Evolutionary conservation across 164 flowering plant genomes (phyloP).

Genomic region (Macadamia tetraphylla): DNA sequence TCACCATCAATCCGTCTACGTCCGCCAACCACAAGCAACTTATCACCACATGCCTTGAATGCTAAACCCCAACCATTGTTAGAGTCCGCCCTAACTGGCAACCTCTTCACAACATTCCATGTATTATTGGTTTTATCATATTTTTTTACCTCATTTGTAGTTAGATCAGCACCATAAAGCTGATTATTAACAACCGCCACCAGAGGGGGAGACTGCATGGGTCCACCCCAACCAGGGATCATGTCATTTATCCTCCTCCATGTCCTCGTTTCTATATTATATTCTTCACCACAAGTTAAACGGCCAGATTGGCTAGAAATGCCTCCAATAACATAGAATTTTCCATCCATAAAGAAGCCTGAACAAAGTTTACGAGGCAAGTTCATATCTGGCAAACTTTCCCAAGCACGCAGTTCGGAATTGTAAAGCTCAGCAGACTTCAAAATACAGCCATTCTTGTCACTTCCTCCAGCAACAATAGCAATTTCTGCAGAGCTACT

Average conservation of each 20-base stretch:
- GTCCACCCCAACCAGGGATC: constrained; percentile 5
- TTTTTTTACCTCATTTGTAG: constrained; percentile 9
- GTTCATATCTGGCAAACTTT: not conserved
- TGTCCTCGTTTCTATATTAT: constrained; percentile 4
- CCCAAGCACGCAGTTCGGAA: not conserved
- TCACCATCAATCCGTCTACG: constrained; percentile 10
- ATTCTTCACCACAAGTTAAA: constrained; percentile 16
- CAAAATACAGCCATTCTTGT: constrained; percentile 18
- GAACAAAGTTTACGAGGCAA: not conserved
- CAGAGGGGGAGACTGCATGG: constrained; percentile 14
- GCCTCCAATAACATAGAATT: not conserved
- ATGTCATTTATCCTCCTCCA: constrained; percentile 11
- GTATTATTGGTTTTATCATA: constrained; percentile 10
- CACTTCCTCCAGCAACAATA: constrained; percentile 88
- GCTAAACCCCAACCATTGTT: constrained; percentile 23
- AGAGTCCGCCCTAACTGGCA: constrained; percentile 17
- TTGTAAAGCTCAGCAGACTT: not conserved
- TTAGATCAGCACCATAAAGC: constrained; percentile 15
- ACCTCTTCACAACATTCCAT: constrained; percentile 12
- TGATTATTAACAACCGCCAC: constrained; percentile 18
- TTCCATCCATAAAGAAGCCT: not conserved
- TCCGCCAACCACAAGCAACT: constrained; percentile 20
- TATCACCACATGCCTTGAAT: constrained; percentile 19
- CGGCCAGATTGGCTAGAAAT: not conserved
- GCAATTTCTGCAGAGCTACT: constrained; percentile 86